Base-by-base conservation (phyloP, 345 rosid genomes). In the Gossypium longicalyx region DNA sequence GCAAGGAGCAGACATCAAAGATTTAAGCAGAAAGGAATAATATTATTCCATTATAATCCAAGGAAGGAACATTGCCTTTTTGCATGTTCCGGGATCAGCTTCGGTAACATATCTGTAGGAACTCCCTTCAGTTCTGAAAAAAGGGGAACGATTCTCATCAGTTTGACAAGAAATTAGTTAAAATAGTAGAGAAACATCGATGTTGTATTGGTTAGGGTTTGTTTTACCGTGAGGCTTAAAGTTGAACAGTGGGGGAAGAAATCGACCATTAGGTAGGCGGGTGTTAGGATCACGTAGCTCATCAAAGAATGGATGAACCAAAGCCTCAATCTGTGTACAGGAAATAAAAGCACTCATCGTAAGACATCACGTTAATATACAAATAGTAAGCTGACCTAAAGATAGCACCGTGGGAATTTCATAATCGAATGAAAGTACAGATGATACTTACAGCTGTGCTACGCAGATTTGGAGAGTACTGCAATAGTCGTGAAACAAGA, bases 381-480 rank as follows among this genome's bases (percentile, higher is more conserved):
- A 56, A 56, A 56, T 67, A 45, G 54, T 49, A n/a, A 19, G 12
- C 34, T 5, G 34, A 45, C 44, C 48, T 65, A 11, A 23, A 1
- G 4, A 65, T 62, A 34, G 7, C 41, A 34, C 7, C 7, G 1
- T 19, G 8, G 25, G 13, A n/a, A 19, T 41, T 43, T 41, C 34
- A 44, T 13, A 41, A 12, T 12, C 27, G 22, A 41, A 22, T 56
- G 51, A 20, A 27, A 12, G 4, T 12, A n/a, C 6, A 4, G 45
- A 51, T 13, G 16, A 19, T 56, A 88, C 99, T 88, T 81, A 95
- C 99, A 76, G 99, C 96, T 63, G 91, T 82, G 80, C 94, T 83
- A 70, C 99, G 89, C 68, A 95, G 99, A 78, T 85, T 93, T 6
- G 99, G 99, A 64, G 99, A 95, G 84, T 95, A 95, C 69, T 95